A percentile compares a stretch with the other conserved stretches of the same genome.
These are phyloP conservation scores for Pyricularia grisea DNA, from an alignment of 2,329 filamentous ascomycete species.

Conservation along the genomic window DNA sequence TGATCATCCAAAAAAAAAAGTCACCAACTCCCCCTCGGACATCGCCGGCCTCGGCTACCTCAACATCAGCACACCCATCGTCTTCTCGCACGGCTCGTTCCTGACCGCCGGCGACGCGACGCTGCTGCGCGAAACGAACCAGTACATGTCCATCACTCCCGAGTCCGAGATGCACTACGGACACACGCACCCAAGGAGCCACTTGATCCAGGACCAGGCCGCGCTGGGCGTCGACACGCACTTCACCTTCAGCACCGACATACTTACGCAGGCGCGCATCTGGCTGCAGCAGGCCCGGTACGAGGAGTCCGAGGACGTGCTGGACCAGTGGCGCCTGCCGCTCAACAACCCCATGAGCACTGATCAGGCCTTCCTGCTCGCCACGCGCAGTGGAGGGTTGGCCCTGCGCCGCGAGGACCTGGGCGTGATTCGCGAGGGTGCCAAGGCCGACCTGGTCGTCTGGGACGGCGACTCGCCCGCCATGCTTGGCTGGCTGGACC, in stretches of 20 bases:
- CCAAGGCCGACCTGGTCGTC: slow-evolving; percentile 44
- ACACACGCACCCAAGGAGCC: slow-evolving; percentile 34
- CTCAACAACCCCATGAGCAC: slow-evolving; percentile 40
- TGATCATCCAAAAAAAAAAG: background rate
- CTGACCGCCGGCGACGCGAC: slow-evolving; percentile 27
- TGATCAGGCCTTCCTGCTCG: slow-evolving; percentile 44
- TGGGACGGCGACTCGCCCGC: slow-evolving; percentile 38
- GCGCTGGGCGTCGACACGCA: slow-evolving; percentile 45
- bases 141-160: slow-evolving; percentile 46
- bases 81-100: slow-evolving; percentile 42
- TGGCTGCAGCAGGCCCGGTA: slow-evolving; percentile 40
- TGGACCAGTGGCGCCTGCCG: slow-evolving; percentile 32
- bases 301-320: slow-evolving; percentile 25
- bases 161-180: slow-evolving; percentile 52
- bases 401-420: slow-evolving; percentile 41
- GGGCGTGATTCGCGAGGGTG: slow-evolving; percentile 35
- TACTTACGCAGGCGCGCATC: slow-evolving; percentile 41
- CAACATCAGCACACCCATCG: slow-evolving; percentile 33
- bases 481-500: slow-evolving; percentile 44
- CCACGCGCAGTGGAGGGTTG: slow-evolving; percentile 40
- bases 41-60: slow-evolving; percentile 27
- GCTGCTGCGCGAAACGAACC: slow-evolving; percentile 37
- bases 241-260: slow-evolving; percentile 40
- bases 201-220: slow-evolving; percentile 38
- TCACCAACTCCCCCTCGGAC: slow-evolving; percentile 27